These are phyloP conservation scores for Allomyces macrogynus DNA, from an alignment of 192 early-diverging fungal species.

Conservation along the genomic window DNA sequence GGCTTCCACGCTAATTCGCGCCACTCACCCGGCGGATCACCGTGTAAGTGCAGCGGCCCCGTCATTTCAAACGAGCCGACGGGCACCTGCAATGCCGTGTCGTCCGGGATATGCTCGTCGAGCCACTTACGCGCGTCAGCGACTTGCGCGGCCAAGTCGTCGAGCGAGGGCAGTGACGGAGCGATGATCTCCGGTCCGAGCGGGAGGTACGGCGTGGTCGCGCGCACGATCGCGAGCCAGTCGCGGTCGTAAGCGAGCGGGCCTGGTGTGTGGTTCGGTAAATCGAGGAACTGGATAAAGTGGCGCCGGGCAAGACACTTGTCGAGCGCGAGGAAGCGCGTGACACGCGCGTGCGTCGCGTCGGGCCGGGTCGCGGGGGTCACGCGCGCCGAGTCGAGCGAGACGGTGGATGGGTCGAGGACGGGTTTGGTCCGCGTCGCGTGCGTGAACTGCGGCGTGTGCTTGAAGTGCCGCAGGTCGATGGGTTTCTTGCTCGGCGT, in stretches of 20 bases:
- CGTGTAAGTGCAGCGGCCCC: not conserved
- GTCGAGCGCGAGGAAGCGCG: not conserved
- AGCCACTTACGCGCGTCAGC: not conserved
- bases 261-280: not conserved
- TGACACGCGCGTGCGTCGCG: not conserved
- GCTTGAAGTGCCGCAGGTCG: not conserved
- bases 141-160: not conserved
- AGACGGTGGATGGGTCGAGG: not conserved
- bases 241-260: constrained; percentile 29
- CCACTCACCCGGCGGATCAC: not conserved
- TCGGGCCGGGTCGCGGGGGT: no score
- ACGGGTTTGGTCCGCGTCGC: not conserved
- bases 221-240: constrained; percentile 58
- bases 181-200: constrained; percentile 7
- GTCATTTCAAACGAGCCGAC: not conserved
- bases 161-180: no score
- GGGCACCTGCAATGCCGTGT: not conserved
- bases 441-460: not conserved
- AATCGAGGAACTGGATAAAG: not conserved
- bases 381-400: no score
- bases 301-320: not conserved
- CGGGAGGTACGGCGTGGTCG: constrained; percentile 34
- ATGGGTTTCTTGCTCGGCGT: not conserved
- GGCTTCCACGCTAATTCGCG: constrained; percentile 1
- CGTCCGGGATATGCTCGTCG: not conserved